Base-by-base conservation (phyloP, 106 monocot genomes). In the Dendrobium chrysotoxum region DNA sequence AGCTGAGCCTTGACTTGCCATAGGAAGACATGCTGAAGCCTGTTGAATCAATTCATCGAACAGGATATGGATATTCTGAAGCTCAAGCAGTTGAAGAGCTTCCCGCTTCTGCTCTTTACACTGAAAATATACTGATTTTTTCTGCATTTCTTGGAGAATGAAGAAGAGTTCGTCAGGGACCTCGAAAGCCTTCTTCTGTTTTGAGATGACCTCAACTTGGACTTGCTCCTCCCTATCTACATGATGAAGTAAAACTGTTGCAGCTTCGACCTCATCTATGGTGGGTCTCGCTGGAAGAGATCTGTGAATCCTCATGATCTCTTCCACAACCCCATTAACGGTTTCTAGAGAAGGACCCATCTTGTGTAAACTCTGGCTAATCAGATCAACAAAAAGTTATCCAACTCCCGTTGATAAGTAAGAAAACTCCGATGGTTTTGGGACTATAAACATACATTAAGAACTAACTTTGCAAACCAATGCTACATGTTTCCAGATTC, bases 101-200 rank as follows among this genome's bases (percentile, higher is more conserved):
- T 88, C 85, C 39, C 85, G 82, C 76, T 85, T 88, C 85, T 83
- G 79, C 64, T 88, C 88, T 42, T 72, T 80, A 64, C 64, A 41
- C 46, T 80, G 72, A 40, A 85, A 85, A 3, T 4, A 28, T 2
- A 65, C 76, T 65, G 82, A 76, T 15, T 17, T 78, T 80, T 76
- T 82, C 80, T 85, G 81, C 88, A 88, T 85, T 80, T 85, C 85
- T 39, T 80, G 79, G 8, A 88, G 80, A 40, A 88, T 58, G 46
- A 57, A 79, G 65, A 88, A 88, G 40, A 88, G 82, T 64, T 86
- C 82, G 8, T 86, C 85, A 21, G 88, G 85, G 40, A 85, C 55
- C 23, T 85, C 77, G 23, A 61, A 46, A 0, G 58, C 77, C 53
- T 88, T 88, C 64, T 67, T 71, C 79, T 78, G 85, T 80, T 76